These are phyloP conservation scores for Nyctanthes arbortristis DNA, from an alignment of 257 asterid species.

Conservation along the genomic window DNA sequence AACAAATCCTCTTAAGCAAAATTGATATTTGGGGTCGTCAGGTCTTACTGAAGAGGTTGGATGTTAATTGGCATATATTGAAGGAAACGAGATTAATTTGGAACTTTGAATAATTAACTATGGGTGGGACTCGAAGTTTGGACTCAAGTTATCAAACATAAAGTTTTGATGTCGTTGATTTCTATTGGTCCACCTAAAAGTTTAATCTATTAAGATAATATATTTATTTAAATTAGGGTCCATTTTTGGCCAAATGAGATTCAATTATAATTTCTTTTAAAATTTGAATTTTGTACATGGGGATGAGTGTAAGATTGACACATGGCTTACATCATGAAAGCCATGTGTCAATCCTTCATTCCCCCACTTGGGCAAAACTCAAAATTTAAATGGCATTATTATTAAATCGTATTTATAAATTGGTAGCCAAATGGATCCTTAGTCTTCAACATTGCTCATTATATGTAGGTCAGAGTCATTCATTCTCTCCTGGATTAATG, in stretches of 20 bases:
- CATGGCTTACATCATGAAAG: too few species aligned
- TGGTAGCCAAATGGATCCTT: too few species aligned
- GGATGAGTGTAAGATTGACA: too few species aligned
- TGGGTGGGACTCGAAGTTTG: constrained; percentile 10
- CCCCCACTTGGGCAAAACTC: too few species aligned
- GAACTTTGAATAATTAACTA: not conserved
- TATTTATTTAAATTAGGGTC: not conserved
- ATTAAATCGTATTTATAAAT: too few species aligned
- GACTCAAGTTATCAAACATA: not conserved
- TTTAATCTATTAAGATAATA: not conserved
- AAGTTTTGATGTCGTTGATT: not conserved
- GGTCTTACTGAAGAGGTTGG: not conserved
- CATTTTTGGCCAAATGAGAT: too few species aligned
- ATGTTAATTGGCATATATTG: constrained; percentile 1
- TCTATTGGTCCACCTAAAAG: not conserved
- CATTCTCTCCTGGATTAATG: not conserved
- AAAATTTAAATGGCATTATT: too few species aligned
- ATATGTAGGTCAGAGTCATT: not conserved
- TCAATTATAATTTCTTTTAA: too few species aligned
- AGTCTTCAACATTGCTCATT: not conserved
- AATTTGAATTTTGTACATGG: too few species aligned
- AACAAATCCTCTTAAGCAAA: not conserved
- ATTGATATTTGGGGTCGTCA: not conserved
- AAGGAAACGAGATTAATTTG: constrained; percentile 1
- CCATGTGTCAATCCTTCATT: too few species aligned